Percentiles rank a stretch among this genome's conserved stretches.
These are phyloP conservation scores for Capillidium rhysosporum DNA, from an alignment of 371 early-diverging fungal genomes.

Conservation along the genomic window DNA sequence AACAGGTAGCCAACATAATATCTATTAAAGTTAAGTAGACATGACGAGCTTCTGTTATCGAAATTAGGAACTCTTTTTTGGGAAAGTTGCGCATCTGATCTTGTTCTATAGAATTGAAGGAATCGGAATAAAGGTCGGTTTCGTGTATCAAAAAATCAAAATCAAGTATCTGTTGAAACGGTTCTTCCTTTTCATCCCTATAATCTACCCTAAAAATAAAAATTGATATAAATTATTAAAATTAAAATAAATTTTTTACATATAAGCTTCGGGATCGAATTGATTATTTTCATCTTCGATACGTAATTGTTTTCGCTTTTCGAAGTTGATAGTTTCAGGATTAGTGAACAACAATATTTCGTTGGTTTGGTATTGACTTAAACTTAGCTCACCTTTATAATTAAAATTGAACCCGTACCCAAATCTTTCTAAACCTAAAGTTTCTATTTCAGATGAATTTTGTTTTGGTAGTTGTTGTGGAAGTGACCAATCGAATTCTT, in stretches of 20 bases:
- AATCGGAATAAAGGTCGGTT: background rate
- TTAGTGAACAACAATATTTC: constrained; percentile 61
- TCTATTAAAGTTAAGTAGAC: constrained; percentile 79
- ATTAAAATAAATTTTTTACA: no score
- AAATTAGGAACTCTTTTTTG: constrained; percentile 40
- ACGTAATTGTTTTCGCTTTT: constrained; percentile 35
- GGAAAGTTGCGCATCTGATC: constrained; percentile 56
- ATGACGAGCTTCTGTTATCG: constrained; percentile 24
- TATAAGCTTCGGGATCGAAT: constrained; percentile 84
- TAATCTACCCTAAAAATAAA: constrained; percentile 34
- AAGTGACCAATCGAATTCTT: constrained; percentile 67
- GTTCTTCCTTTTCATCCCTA: constrained; percentile 37
- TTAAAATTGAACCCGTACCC: constrained; percentile 83
- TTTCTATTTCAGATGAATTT: no score
- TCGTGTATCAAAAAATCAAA: constrained; percentile 28
- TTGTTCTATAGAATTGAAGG: constrained; percentile 46
- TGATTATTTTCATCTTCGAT: constrained; percentile 45
- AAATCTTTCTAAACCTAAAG: constrained; percentile 9
- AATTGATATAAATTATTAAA: no score
- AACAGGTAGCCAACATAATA: constrained; percentile 73
- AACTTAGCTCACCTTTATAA: constrained; percentile 54
- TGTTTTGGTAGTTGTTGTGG: constrained; percentile 47
- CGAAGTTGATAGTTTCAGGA: constrained; percentile 46
- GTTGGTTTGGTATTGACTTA: constrained; percentile 56
- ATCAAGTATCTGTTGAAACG: constrained; percentile 43